Evolutionary conservation across 495 filamentous ascomycete species (phyloP).

Genomic region (Lophiostoma macrostomum): DNA sequence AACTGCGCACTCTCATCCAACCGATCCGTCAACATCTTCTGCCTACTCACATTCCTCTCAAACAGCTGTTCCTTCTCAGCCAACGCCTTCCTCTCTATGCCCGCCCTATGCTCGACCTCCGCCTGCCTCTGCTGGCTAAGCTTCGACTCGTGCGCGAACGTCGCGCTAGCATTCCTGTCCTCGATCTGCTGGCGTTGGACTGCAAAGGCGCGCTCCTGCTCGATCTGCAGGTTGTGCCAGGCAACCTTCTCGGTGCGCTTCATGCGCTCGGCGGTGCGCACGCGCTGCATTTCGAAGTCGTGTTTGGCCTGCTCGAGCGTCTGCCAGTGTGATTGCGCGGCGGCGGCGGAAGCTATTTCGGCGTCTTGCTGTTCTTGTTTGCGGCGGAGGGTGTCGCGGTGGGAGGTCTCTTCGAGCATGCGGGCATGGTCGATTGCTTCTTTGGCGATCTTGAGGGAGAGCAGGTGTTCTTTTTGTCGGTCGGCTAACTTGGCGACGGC

Average conservation of each 20-base stretch:
- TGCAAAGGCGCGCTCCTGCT: slow-evolving; percentile 17
- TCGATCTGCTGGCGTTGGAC: slow-evolving; percentile 17
- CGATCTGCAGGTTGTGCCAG: slow-evolving; percentile 8
- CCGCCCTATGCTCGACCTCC: slow-evolving; percentile 18
- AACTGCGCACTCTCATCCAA: slow-evolving; percentile 28
- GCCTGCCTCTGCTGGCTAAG: slow-evolving; percentile 2
- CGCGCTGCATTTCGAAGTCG: slow-evolving; percentile 15
- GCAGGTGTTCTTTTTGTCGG: slow-evolving; percentile 22
- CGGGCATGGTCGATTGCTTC: slow-evolving; percentile 20
- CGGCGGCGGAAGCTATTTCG: slow-evolving; percentile 6
- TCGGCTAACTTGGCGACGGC: slow-evolving; percentile 13
- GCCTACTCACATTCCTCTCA: slow-evolving; percentile 30
- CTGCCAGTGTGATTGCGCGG: slow-evolving; percentile 1
- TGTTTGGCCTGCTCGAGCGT: slow-evolving; percentile 20
- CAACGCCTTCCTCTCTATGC: slow-evolving; percentile 18
- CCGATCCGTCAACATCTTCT: slow-evolving; percentile 13
- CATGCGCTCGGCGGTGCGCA: slow-evolving; percentile 16
- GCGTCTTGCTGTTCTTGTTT: slow-evolving; percentile 16
- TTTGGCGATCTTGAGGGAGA: slow-evolving; percentile 13
- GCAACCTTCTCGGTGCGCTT: slow-evolving; percentile 13
- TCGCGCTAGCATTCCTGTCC: slow-evolving; percentile 6
- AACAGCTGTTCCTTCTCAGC: slow-evolving; percentile 24
- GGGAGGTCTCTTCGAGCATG: slow-evolving; percentile 7
- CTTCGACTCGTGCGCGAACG: slow-evolving; percentile 1
- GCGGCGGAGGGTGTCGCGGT: slow-evolving; percentile 14